Evolutionary conservation across 2,329 filamentous ascomycete genomes (phyloP).

Genomic region (Diaporthe sp.): DNA sequence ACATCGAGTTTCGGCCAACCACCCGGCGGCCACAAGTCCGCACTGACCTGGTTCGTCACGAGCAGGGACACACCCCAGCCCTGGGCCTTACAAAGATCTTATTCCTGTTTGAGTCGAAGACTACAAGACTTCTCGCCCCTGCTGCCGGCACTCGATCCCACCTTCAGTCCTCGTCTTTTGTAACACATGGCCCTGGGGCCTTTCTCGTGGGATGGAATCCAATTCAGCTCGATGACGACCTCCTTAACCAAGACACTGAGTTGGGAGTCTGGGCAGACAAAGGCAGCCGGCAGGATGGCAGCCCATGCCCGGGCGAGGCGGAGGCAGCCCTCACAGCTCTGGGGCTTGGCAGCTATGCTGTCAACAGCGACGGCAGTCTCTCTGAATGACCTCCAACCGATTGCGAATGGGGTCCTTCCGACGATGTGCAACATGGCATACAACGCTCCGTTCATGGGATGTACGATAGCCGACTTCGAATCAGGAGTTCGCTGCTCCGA

Average conservation of each 20-base stretch:
- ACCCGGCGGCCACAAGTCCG: constrained; percentile 21
- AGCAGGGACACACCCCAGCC: neutral
- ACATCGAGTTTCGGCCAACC: constrained; percentile 31
- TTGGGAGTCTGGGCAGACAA: neutral
- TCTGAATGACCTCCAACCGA: constrained; percentile 57
- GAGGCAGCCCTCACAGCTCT: constrained; percentile 34
- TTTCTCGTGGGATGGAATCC: constrained; percentile 24
- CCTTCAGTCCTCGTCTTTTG: neutral
- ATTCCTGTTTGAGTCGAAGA: constrained; percentile 11
- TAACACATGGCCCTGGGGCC: constrained; percentile 17
- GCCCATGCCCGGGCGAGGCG: constrained; percentile 29
- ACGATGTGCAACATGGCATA: constrained; percentile 58
- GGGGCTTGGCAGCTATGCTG: constrained; percentile 42
- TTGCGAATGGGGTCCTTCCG: constrained; percentile 54
- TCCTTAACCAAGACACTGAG: neutral
- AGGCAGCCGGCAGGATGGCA: constrained; percentile 30
- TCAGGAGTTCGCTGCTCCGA: constrained; percentile 53
- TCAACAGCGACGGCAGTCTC: constrained; percentile 49
- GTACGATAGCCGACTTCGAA: constrained; percentile 53
- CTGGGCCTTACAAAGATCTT: constrained; percentile 17
- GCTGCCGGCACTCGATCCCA: neutral
- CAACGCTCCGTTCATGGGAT: constrained; percentile 56
- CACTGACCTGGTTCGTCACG: constrained; percentile 18
- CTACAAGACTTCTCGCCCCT: constrained; percentile 10
- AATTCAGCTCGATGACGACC: constrained; percentile 21